Percentiles rank a stretch among this genome's conserved stretches.
These are phyloP conservation scores for Arabidopsis lyrata DNA, from an alignment of 441 rosid species.

Conservation along the genomic window DNA sequence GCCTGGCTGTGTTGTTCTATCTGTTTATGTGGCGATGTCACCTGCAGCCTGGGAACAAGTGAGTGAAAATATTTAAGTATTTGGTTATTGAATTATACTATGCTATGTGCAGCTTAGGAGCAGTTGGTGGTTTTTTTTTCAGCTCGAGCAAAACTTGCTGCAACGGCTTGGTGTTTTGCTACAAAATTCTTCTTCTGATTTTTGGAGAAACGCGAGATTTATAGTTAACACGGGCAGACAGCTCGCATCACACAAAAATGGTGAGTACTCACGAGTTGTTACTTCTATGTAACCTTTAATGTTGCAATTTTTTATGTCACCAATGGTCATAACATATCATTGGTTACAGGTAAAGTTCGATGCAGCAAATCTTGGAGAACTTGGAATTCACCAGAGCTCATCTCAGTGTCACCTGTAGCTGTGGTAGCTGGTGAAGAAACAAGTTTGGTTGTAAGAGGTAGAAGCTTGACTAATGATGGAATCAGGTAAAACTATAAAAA, in stretches of 20 bases:
- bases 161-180: slow-evolving; percentile 57
- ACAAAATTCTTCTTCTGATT: slow-evolving; percentile 63
- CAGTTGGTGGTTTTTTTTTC: slow-evolving; percentile 32
- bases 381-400: slow-evolving; percentile 85
- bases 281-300: slow-evolving; percentile 14
- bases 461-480: slow-evolving; percentile 70
- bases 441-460: slow-evolving; percentile 73
- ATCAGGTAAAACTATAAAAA: slow-evolving; percentile 60
- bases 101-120: slow-evolving; percentile 45
- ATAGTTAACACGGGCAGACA: slow-evolving; percentile 67
- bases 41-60: slow-evolving; percentile 77
- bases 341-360: slow-evolving; percentile 67
- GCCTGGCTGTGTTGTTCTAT: slow-evolving; percentile 89
- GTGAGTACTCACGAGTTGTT: slow-evolving; percentile 51
- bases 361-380: slow-evolving; percentile 78
- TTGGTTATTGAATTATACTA: slow-evolving; percentile 29
- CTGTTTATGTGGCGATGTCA: slow-evolving; percentile 80
- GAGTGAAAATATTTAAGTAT: slow-evolving; percentile 47
- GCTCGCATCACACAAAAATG: slow-evolving; percentile 77
- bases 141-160: slow-evolving; percentile 75
- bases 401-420: slow-evolving; percentile 83
- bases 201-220: slow-evolving; percentile 83
- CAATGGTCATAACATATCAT: slow-evolving; percentile 18
- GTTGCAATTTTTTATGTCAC: background rate
- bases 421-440: slow-evolving; percentile 75